Evolutionary conservation across 2,329 filamentous ascomycete species (phyloP).

Genomic region (Calycina herbarum): DNA sequence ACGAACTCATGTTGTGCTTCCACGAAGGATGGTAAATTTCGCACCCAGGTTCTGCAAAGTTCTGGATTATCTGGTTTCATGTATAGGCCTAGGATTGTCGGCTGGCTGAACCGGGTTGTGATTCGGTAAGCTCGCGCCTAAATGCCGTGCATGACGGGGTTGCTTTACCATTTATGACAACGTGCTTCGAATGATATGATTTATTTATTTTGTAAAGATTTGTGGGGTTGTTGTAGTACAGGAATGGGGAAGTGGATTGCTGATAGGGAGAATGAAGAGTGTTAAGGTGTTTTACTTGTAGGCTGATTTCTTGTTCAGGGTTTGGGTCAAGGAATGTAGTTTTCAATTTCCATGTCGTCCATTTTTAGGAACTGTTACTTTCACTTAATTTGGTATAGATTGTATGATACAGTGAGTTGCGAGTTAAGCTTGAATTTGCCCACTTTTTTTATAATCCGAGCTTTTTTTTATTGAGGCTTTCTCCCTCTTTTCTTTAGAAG

Average conservation of each 20-base stretch:
- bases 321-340: too few species aligned
- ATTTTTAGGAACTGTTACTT: too few species aligned
- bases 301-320: too few species aligned
- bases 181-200: conserved; percentile 5
- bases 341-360: too few species aligned
- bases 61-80: not conserved
- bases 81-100: conserved; percentile 6
- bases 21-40: not conserved
- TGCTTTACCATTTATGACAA: not conserved
- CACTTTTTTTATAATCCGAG: too few species aligned
- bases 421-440: too few species aligned
- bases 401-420: too few species aligned
- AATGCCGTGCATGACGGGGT: conserved; percentile 5
- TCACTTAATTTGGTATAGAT: too few species aligned
- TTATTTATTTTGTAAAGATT: conserved; percentile 3
- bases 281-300: not conserved
- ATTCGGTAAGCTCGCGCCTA: conserved; percentile 13
- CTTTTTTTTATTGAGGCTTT: too few species aligned
- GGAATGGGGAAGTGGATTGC: not conserved
- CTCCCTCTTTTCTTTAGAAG: too few species aligned
- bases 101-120: conserved; percentile 14
- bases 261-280: not conserved
- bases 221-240: not conserved
- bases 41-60: not conserved
- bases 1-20: conserved; percentile 7